phyloP scores from a whole-genome alignment of 2,329 filamentous ascomycete genomes.

The Pseudogymnoascus sp. region DNA sequence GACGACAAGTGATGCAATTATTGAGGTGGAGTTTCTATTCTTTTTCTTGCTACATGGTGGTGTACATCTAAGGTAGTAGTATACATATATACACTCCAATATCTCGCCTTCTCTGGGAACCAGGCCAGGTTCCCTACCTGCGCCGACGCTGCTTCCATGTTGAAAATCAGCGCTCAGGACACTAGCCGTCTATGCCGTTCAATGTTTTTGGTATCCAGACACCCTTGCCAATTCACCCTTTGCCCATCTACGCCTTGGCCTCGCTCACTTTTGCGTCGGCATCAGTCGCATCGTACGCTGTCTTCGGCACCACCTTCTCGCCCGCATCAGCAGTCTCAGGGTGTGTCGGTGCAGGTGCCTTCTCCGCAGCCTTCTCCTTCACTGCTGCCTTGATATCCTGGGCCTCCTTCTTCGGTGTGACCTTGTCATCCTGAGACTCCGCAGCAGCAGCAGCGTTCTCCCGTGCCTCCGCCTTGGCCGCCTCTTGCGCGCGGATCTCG shows the following conservation, averaged over 20 bases:
- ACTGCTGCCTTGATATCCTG: not conserved
- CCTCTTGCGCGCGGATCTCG: constrained; percentile 22
- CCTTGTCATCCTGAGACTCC: not conserved
- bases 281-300: not conserved
- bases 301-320: not conserved
- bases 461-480: constrained; percentile 12
- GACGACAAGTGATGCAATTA: not conserved
- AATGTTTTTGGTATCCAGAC: not conserved
- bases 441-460: not conserved
- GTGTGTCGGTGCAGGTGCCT: not conserved
- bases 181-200: not conserved
- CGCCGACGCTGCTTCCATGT: not conserved
- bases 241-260: not conserved
- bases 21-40: constrained; percentile 2
- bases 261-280: not conserved
- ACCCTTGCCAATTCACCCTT: not conserved
- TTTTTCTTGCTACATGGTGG: constrained; percentile 1
- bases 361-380: not conserved
- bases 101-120: not conserved
- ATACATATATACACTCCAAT: constrained; percentile 7
- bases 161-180: not conserved
- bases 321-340: not conserved
- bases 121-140: not conserved
- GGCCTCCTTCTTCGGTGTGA: not conserved
- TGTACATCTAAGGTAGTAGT: constrained; percentile 4